These are phyloP conservation scores for Colletotrichum gloeosporioides DNA, from an alignment of 2,329 filamentous ascomycete genomes.

Conservation along the genomic window DNA sequence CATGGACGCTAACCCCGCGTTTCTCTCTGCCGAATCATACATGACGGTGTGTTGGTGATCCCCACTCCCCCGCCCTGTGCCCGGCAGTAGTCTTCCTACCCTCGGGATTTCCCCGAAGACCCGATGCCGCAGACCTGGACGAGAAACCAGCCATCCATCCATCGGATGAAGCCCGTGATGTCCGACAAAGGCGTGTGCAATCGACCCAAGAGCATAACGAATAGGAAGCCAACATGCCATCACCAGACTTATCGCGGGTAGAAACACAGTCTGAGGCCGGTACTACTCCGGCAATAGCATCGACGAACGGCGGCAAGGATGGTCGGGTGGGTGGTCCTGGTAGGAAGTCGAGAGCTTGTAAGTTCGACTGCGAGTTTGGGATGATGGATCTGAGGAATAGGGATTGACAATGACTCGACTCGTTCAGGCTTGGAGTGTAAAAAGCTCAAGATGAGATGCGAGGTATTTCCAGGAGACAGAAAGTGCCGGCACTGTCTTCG, in stretches of 20 bases:
- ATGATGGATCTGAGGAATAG: not conserved
- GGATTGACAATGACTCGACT: not conserved
- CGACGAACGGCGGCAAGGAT: not conserved
- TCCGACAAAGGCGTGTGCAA: not conserved
- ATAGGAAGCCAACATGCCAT: not conserved
- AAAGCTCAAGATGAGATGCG: constrained; percentile 12
- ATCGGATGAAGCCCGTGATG: not conserved
- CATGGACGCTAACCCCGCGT: not conserved
- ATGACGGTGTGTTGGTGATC: not conserved
- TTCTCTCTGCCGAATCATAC: not conserved
- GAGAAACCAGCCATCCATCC: not conserved
- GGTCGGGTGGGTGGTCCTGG: not conserved
- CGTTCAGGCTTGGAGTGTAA: not conserved
- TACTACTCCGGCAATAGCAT: not conserved
- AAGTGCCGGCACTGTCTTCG: not conserved
- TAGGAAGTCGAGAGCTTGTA: not conserved
- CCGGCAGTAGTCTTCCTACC: not conserved
- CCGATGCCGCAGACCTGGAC: not conserved
- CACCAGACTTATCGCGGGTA: not conserved
- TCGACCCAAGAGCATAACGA: not conserved
- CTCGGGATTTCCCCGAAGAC: not conserved
- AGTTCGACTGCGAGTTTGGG: not conserved
- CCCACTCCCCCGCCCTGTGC: not conserved
- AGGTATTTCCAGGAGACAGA: not conserved
- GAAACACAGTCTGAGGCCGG: not conserved